Percentiles rank a stretch among this genome's conserved stretches.
Conservation (phyloP, 1,284 basidiomycete species). For the Ganoderma lucidum region DNA sequence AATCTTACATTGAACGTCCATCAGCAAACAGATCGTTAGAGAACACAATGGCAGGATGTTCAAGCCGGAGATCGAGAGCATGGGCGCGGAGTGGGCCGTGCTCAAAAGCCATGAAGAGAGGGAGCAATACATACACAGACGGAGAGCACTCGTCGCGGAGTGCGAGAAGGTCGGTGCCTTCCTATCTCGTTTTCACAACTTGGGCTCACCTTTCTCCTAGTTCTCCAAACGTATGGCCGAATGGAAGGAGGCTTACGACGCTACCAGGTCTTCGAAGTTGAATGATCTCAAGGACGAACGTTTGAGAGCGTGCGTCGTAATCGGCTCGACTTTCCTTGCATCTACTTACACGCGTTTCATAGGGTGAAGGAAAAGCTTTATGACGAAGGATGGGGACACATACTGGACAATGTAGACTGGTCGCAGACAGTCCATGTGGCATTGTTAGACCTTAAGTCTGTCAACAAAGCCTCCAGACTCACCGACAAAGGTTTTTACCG, state of each 20-base stretch:
- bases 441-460: neutral
- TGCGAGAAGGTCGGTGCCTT: slow-evolving; percentile 5
- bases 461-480: slow-evolving; percentile 8
- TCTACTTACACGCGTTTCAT: neutral
- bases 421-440: too few relatives aligned
- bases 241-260: slow-evolving; percentile 1
- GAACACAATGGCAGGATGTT: neutral
- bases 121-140: neutral
- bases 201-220: neutral
- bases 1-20: neutral
- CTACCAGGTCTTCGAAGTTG: neutral
- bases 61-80: slow-evolving; percentile 5
- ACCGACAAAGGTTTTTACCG: slow-evolving; percentile 14
- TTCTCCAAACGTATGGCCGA: neutral
- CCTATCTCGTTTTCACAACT: neutral
- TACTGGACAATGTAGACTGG: neutral
- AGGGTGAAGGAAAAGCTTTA: slow-evolving; percentile 14
- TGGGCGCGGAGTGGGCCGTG: neutral
- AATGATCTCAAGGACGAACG: slow-evolving; percentile 5
- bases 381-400: slow-evolving; percentile 19
- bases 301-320: slow-evolving; percentile 5
- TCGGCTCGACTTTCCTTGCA: neutral
- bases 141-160: neutral
- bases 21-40: neutral
- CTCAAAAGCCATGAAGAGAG: neutral